Conservation (phyloP, 2,329 filamentous ascomycete species). For the Teratosphaeria pseudoeucalypti region DNA sequence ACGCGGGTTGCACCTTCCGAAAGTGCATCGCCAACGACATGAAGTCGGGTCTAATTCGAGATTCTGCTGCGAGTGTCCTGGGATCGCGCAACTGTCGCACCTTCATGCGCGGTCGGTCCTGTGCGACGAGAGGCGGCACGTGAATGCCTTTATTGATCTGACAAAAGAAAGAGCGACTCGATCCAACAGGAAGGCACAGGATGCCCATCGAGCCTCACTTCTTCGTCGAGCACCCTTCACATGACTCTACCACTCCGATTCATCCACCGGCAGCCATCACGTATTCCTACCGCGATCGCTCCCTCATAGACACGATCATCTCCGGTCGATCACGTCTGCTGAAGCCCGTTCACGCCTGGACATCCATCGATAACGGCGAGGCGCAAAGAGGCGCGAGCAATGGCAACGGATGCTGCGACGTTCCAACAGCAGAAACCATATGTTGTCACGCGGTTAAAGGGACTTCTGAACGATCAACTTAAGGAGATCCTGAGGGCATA, state of each 20-base stretch:
- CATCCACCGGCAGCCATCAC: not conserved
- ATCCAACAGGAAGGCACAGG: not conserved
- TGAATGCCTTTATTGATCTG: not conserved
- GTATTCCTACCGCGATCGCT: not conserved
- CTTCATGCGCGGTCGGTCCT: not conserved
- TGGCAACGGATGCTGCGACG: not conserved
- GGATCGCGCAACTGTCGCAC: not conserved
- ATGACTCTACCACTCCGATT: not conserved
- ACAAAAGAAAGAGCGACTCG: not conserved
- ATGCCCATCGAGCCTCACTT: slow-evolving; percentile 1
- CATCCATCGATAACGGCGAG: not conserved
- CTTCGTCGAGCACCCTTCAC: not conserved
- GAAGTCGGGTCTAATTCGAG: not conserved
- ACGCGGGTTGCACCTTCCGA: not conserved
- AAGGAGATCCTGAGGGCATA: slow-evolving; percentile 67
- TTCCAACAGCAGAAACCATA: not conserved
- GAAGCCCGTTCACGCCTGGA: not conserved
- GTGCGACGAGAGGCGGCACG: not conserved
- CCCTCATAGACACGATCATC: not conserved
- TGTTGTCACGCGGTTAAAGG: slow-evolving; percentile 32
- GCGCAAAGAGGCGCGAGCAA: not conserved
- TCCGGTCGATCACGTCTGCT: not conserved
- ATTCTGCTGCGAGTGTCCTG: not conserved
- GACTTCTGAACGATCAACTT: slow-evolving; percentile 55
- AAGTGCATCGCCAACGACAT: not conserved